A percentile compares a stretch with the other conserved stretches of the same genome.
phyloP scores from a whole-genome alignment of 2,329 filamentous ascomycete species.

The Fusarium fujikuroi region DNA sequence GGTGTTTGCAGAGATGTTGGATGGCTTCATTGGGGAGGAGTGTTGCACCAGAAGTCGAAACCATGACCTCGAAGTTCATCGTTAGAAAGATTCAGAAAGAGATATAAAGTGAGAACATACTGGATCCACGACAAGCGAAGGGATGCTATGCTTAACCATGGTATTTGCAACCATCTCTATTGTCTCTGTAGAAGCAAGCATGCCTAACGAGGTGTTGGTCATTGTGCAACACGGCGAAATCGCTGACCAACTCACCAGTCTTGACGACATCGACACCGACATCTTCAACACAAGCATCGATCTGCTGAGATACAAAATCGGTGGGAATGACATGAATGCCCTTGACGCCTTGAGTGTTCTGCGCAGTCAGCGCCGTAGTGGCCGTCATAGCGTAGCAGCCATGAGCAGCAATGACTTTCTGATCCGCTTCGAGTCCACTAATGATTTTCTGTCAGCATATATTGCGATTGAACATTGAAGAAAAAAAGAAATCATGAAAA shows the following conservation, averaged over 20 bases:
- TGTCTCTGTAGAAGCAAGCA: conserved; percentile 53
- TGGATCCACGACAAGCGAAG: conserved; percentile 52
- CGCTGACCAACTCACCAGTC: conserved; percentile 69
- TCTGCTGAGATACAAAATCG: conserved; percentile 83
- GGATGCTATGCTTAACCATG: conserved; percentile 47
- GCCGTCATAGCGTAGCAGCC: conserved; percentile 96
- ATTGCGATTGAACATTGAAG: not conserved
- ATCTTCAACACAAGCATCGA: conserved; percentile 85
- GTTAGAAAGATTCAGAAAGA: not conserved
- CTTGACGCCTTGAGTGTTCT: conserved; percentile 88
- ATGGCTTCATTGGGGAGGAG: conserved; percentile 75
- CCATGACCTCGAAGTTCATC: conserved; percentile 78
- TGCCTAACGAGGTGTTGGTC: conserved; percentile 45
- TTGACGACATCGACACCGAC: conserved; percentile 91
- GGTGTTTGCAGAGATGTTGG: conserved; percentile 63
- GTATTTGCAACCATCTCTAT: conserved; percentile 50
- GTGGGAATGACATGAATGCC: conserved; percentile 84
- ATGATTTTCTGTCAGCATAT: not conserved
- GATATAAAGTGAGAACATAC: conserved; percentile 39
- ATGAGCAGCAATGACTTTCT: conserved; percentile 93
- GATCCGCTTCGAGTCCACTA: conserved; percentile 93
- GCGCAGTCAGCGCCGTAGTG: conserved; percentile 93
- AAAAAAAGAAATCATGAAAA: not conserved
- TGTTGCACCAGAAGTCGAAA: conserved; percentile 81
- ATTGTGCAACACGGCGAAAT: not conserved